Percentiles rank a stretch among this genome's conserved stretches.
phyloP scores from a whole-genome alignment of 1,284 basidiomycete species.

The Papiliotrema laurentii region DNA sequence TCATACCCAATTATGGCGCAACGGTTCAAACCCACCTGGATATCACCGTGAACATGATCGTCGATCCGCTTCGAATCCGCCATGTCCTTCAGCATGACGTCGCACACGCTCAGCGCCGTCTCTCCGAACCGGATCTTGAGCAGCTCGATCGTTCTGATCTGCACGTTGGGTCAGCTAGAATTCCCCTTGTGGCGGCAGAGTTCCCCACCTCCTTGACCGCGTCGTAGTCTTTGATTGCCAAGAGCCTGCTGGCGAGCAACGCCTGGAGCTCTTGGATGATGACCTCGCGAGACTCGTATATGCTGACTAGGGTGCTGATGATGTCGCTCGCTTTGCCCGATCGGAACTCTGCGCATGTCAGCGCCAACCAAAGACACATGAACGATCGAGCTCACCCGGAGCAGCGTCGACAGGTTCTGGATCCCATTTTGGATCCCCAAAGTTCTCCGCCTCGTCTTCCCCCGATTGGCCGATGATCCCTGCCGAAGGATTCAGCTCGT shows the following conservation, averaged over 20 bases:
- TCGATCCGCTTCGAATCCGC: constrained; percentile 85
- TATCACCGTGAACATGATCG: constrained; percentile 71
- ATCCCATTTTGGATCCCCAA: constrained; percentile 81
- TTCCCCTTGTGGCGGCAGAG: not conserved
- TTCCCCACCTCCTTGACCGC: constrained; percentile 70
- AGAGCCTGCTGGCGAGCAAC: constrained; percentile 73
- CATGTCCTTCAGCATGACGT: constrained; percentile 95
- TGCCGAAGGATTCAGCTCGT: constrained; percentile 23
- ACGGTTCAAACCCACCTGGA: constrained; percentile 55
- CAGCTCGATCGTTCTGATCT: constrained; percentile 87
- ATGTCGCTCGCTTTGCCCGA: constrained; percentile 83
- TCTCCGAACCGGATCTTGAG: constrained; percentile 92
- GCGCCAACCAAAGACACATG: not conserved
- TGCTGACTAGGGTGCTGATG: constrained; percentile 89
- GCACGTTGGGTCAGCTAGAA: not conserved
- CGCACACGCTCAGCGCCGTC: constrained; percentile 80
- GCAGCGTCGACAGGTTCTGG: constrained; percentile 92
- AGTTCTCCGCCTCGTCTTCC: constrained; percentile 72
- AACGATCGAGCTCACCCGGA: constrained; percentile 56
- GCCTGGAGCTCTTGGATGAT: constrained; percentile 92
- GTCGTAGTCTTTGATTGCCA: constrained; percentile 73
- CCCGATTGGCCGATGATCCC: constrained; percentile 55
- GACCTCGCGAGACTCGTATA: constrained; percentile 89
- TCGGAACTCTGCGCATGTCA: constrained; percentile 64
- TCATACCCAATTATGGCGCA: not conserved